Evolutionary conservation across 2,329 filamentous ascomycete species (phyloP).

Genomic region (Sporothrix inflata): DNA sequence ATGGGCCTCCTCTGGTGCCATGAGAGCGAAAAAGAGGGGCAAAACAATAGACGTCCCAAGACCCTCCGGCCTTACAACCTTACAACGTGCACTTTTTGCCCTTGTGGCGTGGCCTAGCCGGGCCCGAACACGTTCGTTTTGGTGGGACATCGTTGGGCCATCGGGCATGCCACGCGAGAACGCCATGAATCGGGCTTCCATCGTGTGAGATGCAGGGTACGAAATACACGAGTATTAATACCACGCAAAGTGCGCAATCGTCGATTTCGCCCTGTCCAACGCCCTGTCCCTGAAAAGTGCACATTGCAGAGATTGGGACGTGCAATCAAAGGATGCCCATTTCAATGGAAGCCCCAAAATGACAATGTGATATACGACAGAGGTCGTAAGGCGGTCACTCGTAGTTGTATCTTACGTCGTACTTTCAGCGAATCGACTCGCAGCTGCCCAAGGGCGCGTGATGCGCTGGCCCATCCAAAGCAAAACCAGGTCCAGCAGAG

Average conservation of each 20-base stretch:
- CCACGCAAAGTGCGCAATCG: background rate
- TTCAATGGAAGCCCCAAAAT: background rate
- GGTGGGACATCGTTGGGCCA: background rate
- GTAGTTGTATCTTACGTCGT: too few relatives aligned
- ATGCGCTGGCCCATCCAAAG: background rate
- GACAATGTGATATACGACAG: background rate
- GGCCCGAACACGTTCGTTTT: background rate
- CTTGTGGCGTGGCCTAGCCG: background rate
- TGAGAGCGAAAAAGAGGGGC: background rate
- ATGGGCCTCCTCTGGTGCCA: background rate
- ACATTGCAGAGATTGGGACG: background rate
- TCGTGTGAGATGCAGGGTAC: background rate
- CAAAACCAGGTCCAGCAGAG: background rate
- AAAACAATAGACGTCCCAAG: background rate
- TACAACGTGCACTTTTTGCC: background rate
- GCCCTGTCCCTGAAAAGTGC: background rate
- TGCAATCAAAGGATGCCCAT: background rate
- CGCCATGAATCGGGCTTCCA: too few relatives aligned
- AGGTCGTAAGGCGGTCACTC: too few relatives aligned
- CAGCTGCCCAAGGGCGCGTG: background rate
- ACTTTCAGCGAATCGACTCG: background rate
- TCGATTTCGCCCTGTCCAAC: background rate
- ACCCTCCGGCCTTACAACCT: too few relatives aligned
- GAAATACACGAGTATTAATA: too few relatives aligned
- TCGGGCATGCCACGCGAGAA: background rate